A percentile compares a stretch with the other conserved stretches of the same genome.
Conservation (phyloP, 805 yeast species). For the Suhomyces prunicola region DNA sequence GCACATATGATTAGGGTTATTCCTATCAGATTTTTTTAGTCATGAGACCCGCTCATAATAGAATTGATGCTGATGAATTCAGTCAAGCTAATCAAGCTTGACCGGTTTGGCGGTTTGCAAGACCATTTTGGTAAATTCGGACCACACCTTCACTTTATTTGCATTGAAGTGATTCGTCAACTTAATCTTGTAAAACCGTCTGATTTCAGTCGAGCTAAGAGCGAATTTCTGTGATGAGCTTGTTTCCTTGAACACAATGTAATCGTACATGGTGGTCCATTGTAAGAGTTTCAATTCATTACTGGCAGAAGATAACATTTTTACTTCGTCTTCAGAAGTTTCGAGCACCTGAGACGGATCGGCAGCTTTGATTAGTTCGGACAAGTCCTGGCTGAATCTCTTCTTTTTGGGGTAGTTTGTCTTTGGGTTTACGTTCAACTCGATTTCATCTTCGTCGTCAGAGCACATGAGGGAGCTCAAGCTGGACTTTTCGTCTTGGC, state of each 20-base stretch:
- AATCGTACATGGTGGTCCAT: constrained; percentile 35
- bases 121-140: background rate
- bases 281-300: constrained; percentile 35
- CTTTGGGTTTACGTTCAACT: background rate
- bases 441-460: constrained; percentile 19
- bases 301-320: constrained; percentile 12
- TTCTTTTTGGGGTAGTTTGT: background rate
- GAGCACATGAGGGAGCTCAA: constrained; percentile 16
- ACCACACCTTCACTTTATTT: background rate
- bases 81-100: background rate
- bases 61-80: too few relatives aligned
- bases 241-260: constrained; percentile 14
- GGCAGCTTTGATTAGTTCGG: constrained; percentile 1
- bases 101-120: background rate
- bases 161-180: background rate
- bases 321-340: constrained; percentile 1
- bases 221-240: background rate
- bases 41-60: background rate
- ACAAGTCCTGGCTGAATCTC: background rate
- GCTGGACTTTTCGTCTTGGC: constrained; percentile 2
- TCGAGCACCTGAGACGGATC: constrained; percentile 2
- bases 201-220: constrained; percentile 2
- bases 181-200: constrained; percentile 7
- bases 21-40: background rate
- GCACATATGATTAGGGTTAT: background rate